phyloP scores from a whole-genome alignment of 139 green algal species.

The Tetraselmis chui region DNA sequence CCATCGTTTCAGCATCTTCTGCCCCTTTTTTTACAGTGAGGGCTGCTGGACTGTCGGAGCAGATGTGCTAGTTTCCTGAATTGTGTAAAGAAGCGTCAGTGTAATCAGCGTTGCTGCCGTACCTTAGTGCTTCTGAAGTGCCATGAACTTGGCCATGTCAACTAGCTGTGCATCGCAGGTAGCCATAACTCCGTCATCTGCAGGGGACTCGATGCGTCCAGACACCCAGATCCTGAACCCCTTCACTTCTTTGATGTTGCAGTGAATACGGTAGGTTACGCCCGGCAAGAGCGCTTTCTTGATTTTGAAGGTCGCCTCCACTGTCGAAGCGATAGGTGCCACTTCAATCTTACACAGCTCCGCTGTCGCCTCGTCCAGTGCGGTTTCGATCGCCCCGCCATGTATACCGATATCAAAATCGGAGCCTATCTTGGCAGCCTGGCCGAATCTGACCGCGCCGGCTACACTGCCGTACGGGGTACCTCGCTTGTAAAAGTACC shows the following conservation, averaged over 20 bases:
- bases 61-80: too few relatives aligned
- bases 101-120: too few relatives aligned
- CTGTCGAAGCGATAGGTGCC: neutral
- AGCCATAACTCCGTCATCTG: neutral
- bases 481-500: neutral
- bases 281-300: neutral
- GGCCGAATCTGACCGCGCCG: neutral
- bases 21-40: too few relatives aligned
- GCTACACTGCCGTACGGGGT: neutral
- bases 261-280: neutral
- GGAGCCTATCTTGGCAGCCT: neutral
- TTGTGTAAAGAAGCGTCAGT: too few relatives aligned
- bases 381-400: slow-evolving; percentile 6
- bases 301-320: neutral
- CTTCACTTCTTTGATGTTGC: neutral
- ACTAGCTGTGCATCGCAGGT: neutral
- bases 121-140: neutral
- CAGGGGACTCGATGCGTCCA: neutral
- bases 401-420: neutral
- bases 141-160: neutral
- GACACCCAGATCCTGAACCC: neutral
- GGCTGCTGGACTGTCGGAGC: too few relatives aligned
- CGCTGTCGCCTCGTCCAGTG: slow-evolving; percentile 11
- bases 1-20: too few relatives aligned
- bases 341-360: slow-evolving; percentile 4